Evolutionary conservation across 805 yeast species (phyloP).

Genomic region (Starmerella floris): DNA sequence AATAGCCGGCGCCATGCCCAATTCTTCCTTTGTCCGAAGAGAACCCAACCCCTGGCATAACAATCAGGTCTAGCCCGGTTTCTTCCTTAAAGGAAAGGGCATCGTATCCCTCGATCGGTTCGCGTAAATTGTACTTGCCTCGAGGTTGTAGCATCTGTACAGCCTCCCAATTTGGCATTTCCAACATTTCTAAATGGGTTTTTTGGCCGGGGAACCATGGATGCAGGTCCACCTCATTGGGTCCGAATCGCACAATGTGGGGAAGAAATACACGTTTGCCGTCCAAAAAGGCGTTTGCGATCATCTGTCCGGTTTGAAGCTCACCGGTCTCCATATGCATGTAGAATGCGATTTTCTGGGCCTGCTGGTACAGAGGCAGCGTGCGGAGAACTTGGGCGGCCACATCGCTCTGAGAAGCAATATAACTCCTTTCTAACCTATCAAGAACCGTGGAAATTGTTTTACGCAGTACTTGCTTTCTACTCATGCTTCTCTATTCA

Average conservation of each 20-base stretch:
- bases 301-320: constrained; percentile 44
- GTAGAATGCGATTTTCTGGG: constrained; percentile 48
- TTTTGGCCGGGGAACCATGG: constrained; percentile 24
- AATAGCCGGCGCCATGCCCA: constrained; percentile 91
- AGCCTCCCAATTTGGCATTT: constrained; percentile 32
- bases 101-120: constrained; percentile 38
- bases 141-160: constrained; percentile 42
- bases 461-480: constrained; percentile 16
- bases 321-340: constrained; percentile 69
- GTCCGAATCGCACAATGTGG: constrained; percentile 26
- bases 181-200: constrained; percentile 43
- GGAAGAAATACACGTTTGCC: constrained; percentile 34
- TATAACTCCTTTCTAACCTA: constrained; percentile 1
- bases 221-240: constrained; percentile 7
- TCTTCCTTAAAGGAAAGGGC: constrained; percentile 19
- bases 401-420: constrained; percentile 11
- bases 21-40: constrained; percentile 40
- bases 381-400: constrained; percentile 20
- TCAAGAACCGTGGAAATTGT: constrained; percentile 6
- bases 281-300: constrained; percentile 38
- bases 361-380: constrained; percentile 31
- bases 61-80: constrained; percentile 49
- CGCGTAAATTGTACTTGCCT: constrained; percentile 55
- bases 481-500: background rate
- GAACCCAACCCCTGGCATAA: constrained; percentile 82